Percentiles rank a stretch among this genome's conserved stretches.
Evolutionary conservation across 805 yeast species (phyloP).

Genomic region (Candida railenensis): DNA sequence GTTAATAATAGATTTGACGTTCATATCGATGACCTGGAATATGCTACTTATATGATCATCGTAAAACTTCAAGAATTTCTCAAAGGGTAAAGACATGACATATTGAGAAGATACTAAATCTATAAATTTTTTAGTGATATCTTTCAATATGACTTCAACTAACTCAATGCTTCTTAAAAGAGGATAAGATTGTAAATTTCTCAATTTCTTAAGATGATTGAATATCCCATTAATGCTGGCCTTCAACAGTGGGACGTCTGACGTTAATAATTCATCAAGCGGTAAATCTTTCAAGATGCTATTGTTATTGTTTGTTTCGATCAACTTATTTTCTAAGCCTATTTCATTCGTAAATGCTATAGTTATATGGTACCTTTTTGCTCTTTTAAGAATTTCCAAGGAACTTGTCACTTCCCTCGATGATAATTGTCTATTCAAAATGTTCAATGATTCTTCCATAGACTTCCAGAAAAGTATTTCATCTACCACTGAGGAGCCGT

Average conservation of each 20-base stretch:
- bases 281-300: slow-evolving; percentile 72
- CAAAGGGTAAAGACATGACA: slow-evolving; percentile 44
- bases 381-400: slow-evolving; percentile 58
- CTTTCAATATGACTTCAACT: slow-evolving; percentile 64
- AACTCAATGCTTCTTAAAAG: slow-evolving; percentile 59
- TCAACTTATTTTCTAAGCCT: slow-evolving; percentile 56
- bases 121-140: slow-evolving; percentile 47
- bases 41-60: slow-evolving; percentile 24
- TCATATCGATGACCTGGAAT: slow-evolving; percentile 56
- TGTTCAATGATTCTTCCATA: slow-evolving; percentile 57
- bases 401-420: slow-evolving; percentile 55
- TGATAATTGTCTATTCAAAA: slow-evolving; percentile 58
- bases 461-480: slow-evolving; percentile 81
- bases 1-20: slow-evolving; percentile 60
- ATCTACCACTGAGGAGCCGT: slow-evolving; percentile 53
- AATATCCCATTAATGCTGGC: slow-evolving; percentile 50
- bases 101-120: slow-evolving; percentile 33
- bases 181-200: slow-evolving; percentile 57
- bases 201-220: slow-evolving; percentile 61
- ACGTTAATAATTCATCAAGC: slow-evolving; percentile 46
- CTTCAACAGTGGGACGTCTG: slow-evolving; percentile 27
- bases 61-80: slow-evolving; percentile 32
- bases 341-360: slow-evolving; percentile 71
- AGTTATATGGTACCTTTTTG: slow-evolving; percentile 79
- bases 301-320: slow-evolving; percentile 54